These are phyloP conservation scores for Metarhizium robertsii DNA, from an alignment of 2,329 filamentous ascomycete genomes.

Conservation along the genomic window DNA sequence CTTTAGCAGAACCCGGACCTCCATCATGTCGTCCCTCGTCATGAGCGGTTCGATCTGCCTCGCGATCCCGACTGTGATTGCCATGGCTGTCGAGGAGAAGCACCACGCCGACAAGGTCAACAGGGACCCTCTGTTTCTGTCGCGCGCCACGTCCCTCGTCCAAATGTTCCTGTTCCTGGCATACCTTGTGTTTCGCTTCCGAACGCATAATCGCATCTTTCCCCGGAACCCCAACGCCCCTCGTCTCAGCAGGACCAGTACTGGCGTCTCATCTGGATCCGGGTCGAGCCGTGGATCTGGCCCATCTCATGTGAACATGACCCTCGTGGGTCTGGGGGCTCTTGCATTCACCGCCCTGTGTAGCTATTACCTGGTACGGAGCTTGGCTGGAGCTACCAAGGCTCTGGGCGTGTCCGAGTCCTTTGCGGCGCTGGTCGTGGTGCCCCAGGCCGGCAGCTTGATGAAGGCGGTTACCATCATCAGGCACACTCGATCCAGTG, in stretches of 20 bases:
- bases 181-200: conserved; percentile 10
- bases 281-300: not conserved
- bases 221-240: conserved; percentile 3
- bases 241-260: not conserved
- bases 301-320: not conserved
- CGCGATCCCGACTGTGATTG: conserved; percentile 9
- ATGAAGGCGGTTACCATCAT: conserved; percentile 3
- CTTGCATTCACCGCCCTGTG: not conserved
- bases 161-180: conserved; percentile 9
- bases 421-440: conserved; percentile 2
- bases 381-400: not conserved
- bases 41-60: conserved; percentile 11
- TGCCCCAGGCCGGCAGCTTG: conserved; percentile 4
- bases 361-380: not conserved
- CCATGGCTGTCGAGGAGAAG: conserved; percentile 3
- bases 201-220: conserved; percentile 9
- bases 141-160: conserved; percentile 7
- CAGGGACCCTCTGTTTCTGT: conserved; percentile 7
- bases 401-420: not conserved
- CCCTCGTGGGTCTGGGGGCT: not conserved
- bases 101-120: not conserved
- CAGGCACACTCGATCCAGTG: not conserved
- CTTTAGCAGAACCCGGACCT: conserved; percentile 9
- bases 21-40: conserved; percentile 11
- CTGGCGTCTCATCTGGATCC: not conserved